Conservation (phyloP, 108 stramenopile genomes). For the Nitzschia palea region DNA sequence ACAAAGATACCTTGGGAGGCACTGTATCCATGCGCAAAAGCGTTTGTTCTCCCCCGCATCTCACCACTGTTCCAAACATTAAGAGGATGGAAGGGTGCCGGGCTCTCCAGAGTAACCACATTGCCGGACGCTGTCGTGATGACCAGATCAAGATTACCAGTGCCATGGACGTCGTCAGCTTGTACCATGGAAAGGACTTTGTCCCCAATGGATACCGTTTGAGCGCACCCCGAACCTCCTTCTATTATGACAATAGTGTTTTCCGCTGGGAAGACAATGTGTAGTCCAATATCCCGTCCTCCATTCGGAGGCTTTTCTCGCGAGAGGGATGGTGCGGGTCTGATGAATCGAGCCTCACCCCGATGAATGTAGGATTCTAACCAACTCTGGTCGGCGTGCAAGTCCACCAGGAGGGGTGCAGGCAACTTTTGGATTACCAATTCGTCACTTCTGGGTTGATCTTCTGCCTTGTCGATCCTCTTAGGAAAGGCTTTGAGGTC, state of each 20-base stretch:
- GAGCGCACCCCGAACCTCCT: conserved; percentile 73
- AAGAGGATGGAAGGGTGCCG: conserved; percentile 70
- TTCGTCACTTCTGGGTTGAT: conserved; percentile 17
- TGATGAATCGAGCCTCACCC: conserved; percentile 27
- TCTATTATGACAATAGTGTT: conserved; percentile 67
- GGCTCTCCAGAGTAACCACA: conserved; percentile 70
- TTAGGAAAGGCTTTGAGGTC: conserved; percentile 66
- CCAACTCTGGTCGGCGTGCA: conserved; percentile 68
- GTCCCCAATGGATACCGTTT: conserved; percentile 68
- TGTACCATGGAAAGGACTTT: conserved; percentile 69
- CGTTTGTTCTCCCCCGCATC: conserved; percentile 55
- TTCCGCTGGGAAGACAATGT: conserved; percentile 73
- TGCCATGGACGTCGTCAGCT: conserved; percentile 87
- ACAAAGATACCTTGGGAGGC: conserved; percentile 82
- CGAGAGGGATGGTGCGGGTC: conserved; percentile 4
- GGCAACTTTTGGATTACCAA: conserved; percentile 33
- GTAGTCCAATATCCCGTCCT: conserved; percentile 62
- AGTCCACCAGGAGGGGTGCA: conserved; percentile 68
- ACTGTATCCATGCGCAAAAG: conserved; percentile 70
- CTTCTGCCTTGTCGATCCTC: conserved; percentile 32
- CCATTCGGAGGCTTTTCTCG: conserved; percentile 50
- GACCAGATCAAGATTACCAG: conserved; percentile 68
- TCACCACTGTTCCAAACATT: conserved; percentile 83
- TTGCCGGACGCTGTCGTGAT: conserved; percentile 72
- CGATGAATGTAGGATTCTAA: conserved; percentile 53